A percentile compares a stretch with the other conserved stretches of the same genome.
phyloP scores from a whole-genome alignment of 1,139 yeast genomes.

The Hanseniaspora sp. region DNA sequence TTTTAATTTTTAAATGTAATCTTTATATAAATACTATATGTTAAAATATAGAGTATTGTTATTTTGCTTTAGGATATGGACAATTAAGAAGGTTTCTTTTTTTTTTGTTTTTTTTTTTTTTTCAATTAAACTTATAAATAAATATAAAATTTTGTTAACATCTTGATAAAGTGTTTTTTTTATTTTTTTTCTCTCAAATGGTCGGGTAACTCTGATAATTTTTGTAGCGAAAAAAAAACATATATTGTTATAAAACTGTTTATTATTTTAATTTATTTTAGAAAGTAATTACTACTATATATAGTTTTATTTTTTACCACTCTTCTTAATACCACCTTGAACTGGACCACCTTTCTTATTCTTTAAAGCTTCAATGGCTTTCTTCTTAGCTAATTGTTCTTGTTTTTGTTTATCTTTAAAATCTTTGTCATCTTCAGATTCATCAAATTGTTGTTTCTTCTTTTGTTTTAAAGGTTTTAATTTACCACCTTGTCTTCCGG shows the following conservation, averaged over 20 bases:
- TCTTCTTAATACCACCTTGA: conserved; percentile 93
- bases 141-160: too few relatives aligned
- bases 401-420: conserved; percentile 91
- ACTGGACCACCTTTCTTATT: conserved; percentile 67
- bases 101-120: too few relatives aligned
- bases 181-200: too few relatives aligned
- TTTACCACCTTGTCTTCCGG: conserved; percentile 68
- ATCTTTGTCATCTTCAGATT: conserved; percentile 80
- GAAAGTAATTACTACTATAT: background rate
- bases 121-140: too few relatives aligned
- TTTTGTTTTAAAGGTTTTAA: conserved; percentile 43
- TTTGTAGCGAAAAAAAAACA: background rate
- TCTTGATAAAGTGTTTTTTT: too few relatives aligned
- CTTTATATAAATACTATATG: too few relatives aligned
- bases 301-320: conserved; percentile 44
- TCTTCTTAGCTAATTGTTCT: conserved; percentile 86
- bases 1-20: too few relatives aligned
- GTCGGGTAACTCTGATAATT: background rate
- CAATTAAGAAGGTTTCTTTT: too few relatives aligned
- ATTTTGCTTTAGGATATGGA: too few relatives aligned
- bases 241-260: background rate
- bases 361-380: conserved; percentile 74
- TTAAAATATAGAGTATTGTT: too few relatives aligned
- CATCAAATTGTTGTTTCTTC: conserved; percentile 60
- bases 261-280: background rate